Evolutionary conservation across 768 basidiomycete species (phyloP), one percentile per base, ranked within the genome.

Genomic region (Trametes cinnabarina): DNA sequence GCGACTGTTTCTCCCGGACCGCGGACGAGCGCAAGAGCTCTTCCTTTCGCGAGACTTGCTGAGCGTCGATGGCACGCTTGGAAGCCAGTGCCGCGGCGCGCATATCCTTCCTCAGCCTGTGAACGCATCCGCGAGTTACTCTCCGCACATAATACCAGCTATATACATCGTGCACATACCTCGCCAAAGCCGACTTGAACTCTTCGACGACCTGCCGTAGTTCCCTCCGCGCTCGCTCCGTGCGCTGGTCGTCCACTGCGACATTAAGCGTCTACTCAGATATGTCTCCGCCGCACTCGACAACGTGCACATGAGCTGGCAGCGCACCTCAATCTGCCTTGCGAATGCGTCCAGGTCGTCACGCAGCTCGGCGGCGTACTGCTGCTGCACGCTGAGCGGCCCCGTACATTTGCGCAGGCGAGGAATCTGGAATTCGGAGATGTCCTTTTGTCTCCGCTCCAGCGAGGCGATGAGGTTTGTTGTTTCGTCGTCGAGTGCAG

Each of bases 351-450:
- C 85, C 17, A 93, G 72, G 66, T 94, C 93, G 51, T 88, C 87
- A 28, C 91, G 77, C 57, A 94, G 71, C 67, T 93, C 92, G 4
- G 83, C 83, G 0, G 85, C 84, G 51, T 88, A 77, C 47, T 83
- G 80, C 67, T 93, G 87, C 64, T 96, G 94, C 3, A 82, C 67
- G 0, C 79, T 69, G 10, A 90, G 74, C 1, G 93, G 87, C 0
- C 89, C 92, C 9, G 72, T 75, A 69, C 90, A 95, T 50, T 75
- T 66, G 9, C 79, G 77, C 48, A 97, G 76, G 2, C 88, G 82
- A 1, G 92, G 90, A 32, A 97, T 79, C 70, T 93, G 90, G 64
- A 84, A 85, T 11, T 84, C 76, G 3, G 76, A 65, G 7, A 96
- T 69, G 72, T 94, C 91, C 3, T 71, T 78, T 58, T 84, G 76